Base-by-base conservation (phyloP, 2,329 filamentous ascomycete genomes). In the Nothophaeocryptopus gaeumannii region DNA sequence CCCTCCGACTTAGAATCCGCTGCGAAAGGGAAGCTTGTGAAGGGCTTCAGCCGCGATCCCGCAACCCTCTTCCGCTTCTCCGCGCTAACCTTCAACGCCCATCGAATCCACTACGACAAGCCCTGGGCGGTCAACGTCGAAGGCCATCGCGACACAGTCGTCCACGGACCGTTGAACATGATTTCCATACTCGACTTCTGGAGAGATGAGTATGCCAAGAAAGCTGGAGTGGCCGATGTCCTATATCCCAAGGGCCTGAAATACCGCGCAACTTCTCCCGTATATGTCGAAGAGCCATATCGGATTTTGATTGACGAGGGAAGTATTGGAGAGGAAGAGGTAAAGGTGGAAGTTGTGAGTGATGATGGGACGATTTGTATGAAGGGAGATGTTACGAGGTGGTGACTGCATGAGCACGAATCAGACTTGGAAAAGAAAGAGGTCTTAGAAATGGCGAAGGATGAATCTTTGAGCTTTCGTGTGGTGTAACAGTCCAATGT, bases 231-330 rank as follows among this genome's bases (percentile, higher is more conserved):
- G 8, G 14, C 31, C 8, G 53, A 50, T 12, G 34, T 49, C 13
- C 33, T 53, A 5, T 48, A 39, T 14, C 53, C 53, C 2, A 53
- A 53, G 38, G 29, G 32, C 12, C 14, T 55, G 29, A 37, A 48
- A 26, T 55, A 55, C 34, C 50, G 53, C n/a, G 53, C 53, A 2
- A 53, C 45, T 13, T 49, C 45, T 20, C 50, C 53, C 7, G 41
- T 55, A 29, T 55, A 55, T 42, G 53, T 53, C 13, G 50, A 44
- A 10, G 53, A 55, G 41, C 41, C 35, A n/a, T 55, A 53, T 34
- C 43, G 45, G 31, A 53, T 55, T 12, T 26, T 53, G 41, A 49
- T 55, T 4, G 50, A 55, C 10, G 31, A 47, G 35, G 37, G 44
- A 9, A 31, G 29, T 7, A 39, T 39, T 8, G 34, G 16, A 5